Conservation (phyloP, 208 protist genomes). For the Balamuthia mandrillaris region DNA sequence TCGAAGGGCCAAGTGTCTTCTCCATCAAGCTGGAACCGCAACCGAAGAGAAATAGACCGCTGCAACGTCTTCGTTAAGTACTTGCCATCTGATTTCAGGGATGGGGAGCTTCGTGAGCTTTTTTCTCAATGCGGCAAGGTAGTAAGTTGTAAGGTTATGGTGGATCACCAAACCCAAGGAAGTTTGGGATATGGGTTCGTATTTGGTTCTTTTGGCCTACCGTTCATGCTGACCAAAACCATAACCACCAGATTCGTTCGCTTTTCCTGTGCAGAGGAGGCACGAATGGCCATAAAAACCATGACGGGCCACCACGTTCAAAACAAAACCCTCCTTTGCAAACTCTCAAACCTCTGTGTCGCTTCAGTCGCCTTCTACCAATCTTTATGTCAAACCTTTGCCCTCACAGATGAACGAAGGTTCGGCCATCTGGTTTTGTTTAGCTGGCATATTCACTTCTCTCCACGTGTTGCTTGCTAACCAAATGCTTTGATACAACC, state of each 20-base stretch:
- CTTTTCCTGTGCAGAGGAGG: not conserved
- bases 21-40: not conserved
- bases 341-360: slow-evolving; percentile 34
- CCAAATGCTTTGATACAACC: not conserved
- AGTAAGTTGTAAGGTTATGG: slow-evolving; percentile 43
- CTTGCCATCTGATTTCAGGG: slow-evolving; percentile 18
- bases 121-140: slow-evolving; percentile 28
- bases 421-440: too few relatives aligned
- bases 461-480: not conserved
- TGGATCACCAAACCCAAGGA: slow-evolving; percentile 22
- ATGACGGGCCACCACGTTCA: slow-evolving; percentile 29
- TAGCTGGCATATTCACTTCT: not conserved
- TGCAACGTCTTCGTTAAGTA: slow-evolving; percentile 52
- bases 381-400: slow-evolving; percentile 21
- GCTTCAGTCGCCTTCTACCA: not conserved
- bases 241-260: slow-evolving; percentile 8
- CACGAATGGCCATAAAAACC: not conserved
- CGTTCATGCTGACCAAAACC: not conserved
- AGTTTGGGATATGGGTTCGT: slow-evolving; percentile 38
- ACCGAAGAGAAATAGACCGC: not conserved
- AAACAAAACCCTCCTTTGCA: slow-evolving; percentile 43
- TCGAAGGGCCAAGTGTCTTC: not conserved
- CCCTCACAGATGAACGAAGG: not conserved
- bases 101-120: slow-evolving; percentile 11
- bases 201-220: not conserved